Evolutionary conservation across 2,329 filamentous ascomycete species (phyloP), one percentile per base, ranked within the genome.

Genomic region (Paraconiothyrium sp.): DNA sequence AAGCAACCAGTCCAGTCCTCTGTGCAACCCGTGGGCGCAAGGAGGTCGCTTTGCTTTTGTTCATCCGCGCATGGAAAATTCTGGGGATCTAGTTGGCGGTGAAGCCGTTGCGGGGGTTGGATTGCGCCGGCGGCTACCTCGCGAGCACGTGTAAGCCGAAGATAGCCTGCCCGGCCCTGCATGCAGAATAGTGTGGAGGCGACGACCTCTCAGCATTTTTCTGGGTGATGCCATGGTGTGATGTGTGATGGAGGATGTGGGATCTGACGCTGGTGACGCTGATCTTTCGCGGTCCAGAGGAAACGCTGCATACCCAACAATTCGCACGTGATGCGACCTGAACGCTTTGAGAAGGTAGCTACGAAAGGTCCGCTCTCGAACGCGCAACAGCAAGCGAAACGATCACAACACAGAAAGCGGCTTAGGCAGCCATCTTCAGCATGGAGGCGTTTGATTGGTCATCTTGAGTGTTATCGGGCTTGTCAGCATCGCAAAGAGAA

Each of bases 71-170:
- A 51, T 56, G 37, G 37, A 32, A 49, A 52, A 54, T 49, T 56
- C 55, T 58, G 55, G 56, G 51, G 51, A 48, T 59, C 35, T 59
- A 43, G 57, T 60, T 52, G 63, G 68, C 68, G 65, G 64, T 65
- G 67, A 72, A 59, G 62, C 48, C 63, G 43, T 62, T 72, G 67
- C 65, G 70, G 71, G 71, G 67, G 61, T 44, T 63, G 60, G 55
- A 51, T 44, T 57, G 46, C 50, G 58, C 49, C 55, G 54, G 54
- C 55, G 58, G 30, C 61, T 56, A 43, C 43, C 54, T 56, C 49
- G 22, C 22, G 9, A 22, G 44, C 9, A 20, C 20, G 4, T 50
- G 58, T 72, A 72, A 75, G 73, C 73, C 72, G 72, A 72, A 68
- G 69, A 63, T 75, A 74, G 67, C 73, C 72, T 55, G 27, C 34